Percentiles rank a stretch among this genome's conserved stretches.
These are phyloP conservation scores for Holtermanniella nyarrowii DNA, from an alignment of 768 basidiomycete genomes.

Conservation along the genomic window DNA sequence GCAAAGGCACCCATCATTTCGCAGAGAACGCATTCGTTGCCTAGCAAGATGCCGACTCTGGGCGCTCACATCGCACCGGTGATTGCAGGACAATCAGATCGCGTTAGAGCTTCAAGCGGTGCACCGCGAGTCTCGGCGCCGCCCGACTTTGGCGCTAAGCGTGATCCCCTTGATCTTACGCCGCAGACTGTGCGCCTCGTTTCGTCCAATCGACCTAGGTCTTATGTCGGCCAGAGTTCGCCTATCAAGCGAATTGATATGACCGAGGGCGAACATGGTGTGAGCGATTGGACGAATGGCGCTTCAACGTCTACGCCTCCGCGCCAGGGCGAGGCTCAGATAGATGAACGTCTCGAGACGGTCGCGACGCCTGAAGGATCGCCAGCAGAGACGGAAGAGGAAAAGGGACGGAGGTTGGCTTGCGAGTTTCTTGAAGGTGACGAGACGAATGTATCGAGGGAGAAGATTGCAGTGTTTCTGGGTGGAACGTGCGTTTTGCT, in stretches of 20 bases:
- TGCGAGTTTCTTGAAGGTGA: constrained; percentile 76
- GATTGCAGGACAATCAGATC: too few relatives aligned
- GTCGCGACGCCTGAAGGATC: not conserved
- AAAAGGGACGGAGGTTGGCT: constrained; percentile 61
- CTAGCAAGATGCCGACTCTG: too few relatives aligned
- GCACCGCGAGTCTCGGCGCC: too few relatives aligned
- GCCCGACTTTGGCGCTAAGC: too few relatives aligned
- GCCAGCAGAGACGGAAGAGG: constrained; percentile 28
- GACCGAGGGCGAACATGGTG: too few relatives aligned
- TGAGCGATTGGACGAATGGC: too few relatives aligned
- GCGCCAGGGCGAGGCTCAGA: too few relatives aligned
- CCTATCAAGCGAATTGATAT: not conserved
- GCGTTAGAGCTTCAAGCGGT: too few relatives aligned
- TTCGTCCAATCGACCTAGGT: not conserved
- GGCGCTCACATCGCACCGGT: too few relatives aligned
- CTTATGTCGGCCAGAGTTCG: not conserved
- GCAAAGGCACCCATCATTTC: too few relatives aligned
- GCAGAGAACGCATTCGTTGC: too few relatives aligned
- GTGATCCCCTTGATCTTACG: not conserved
- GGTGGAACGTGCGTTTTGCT: constrained; percentile 66
- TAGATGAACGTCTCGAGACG: not conserved
- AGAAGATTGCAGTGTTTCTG: constrained; percentile 94
- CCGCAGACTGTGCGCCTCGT: not conserved
- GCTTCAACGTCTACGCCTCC: too few relatives aligned
- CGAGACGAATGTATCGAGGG: constrained; percentile 66